Base-by-base conservation (phyloP, 139 green algal genomes). In the Edaphochlamys debaryana region DNA sequence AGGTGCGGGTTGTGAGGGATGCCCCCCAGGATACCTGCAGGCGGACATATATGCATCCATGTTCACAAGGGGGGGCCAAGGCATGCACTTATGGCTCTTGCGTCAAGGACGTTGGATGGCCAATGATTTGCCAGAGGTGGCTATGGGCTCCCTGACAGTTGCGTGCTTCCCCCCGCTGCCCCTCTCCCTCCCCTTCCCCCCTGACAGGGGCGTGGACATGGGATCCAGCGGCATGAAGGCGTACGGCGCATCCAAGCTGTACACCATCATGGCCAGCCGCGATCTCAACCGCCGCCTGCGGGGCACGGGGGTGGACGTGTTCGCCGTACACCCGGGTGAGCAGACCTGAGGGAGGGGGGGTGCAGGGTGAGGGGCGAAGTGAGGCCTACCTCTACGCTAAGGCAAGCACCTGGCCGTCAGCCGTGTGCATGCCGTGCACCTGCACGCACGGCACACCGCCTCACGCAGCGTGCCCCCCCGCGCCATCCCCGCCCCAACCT, bases 261-360 rank as follows among this genome's bases (percentile, higher is more conserved):
- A 77, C 78, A 48, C 76, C 30, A 40, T 84, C 6, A 77, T 75
- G 66, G 66, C 37, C 42, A 62, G 36, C 36, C 66, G 50, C 29
- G 78, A 84, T 36, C 66, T 84, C 29, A 84, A 84, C 78, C 64
- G 78, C 66, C 78, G 78, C 2, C 66, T 84, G 78, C 34, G 66
- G 29, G 78, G 78, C 64, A 84, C 36, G 25, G 78, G 78, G 17
- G 78, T 84, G n/a, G 78, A 84, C 78, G 37, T 75, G 19, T 77
- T 84, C 66, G 48, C 78, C 27, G 78, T 84, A 36, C 78, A 84
- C 66, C 78, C 78, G 19, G 78, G 78, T 84, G 36, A 25, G 66
- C 13, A 8, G 63, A 38, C 1, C 8, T 9, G 9, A 19, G 66
- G 36, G 36, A 2, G 19, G 66, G 36, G 66, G 19, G 66, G 15